Evolutionary conservation across 1,284 basidiomycete species (phyloP).

Genomic region (Ceratobasidium sp.): DNA sequence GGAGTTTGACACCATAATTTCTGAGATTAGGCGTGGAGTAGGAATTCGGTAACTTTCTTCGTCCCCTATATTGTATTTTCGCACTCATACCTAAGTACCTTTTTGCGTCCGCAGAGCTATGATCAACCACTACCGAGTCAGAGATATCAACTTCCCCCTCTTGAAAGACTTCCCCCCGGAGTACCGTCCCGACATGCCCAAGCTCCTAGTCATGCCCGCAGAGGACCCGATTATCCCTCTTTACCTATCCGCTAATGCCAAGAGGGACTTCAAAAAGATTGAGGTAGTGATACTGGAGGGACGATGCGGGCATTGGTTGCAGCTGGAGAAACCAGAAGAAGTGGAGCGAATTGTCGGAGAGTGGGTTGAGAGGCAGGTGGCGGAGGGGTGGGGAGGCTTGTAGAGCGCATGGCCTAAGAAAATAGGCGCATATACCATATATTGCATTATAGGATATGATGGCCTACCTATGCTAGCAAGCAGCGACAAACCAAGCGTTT

Average conservation of each 20-base stretch:
- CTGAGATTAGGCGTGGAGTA: conserved; percentile 27
- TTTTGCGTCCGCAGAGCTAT: conserved; percentile 26
- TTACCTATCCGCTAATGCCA: not conserved
- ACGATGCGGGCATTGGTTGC: conserved; percentile 35
- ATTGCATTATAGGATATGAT: too few species aligned
- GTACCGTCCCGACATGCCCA: conserved; percentile 40
- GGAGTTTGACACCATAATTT: conserved; percentile 29
- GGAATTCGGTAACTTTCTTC: conserved; percentile 8
- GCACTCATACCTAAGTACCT: not conserved
- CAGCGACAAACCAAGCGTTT: too few species aligned
- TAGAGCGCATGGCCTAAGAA: not conserved
- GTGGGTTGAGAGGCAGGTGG: conserved; percentile 32
- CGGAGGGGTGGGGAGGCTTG: conserved; percentile 13
- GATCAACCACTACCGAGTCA: conserved; percentile 37
- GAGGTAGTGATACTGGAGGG: conserved; percentile 37
- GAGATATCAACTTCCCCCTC: conserved; percentile 28
- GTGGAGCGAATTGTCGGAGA: conserved; percentile 39
- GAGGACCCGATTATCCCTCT: conserved; percentile 25
- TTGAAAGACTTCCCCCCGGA: conserved; percentile 34
- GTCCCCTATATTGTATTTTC: not conserved
- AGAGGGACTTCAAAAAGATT: conserved; percentile 14
- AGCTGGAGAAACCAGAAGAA: conserved; percentile 33
- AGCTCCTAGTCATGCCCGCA: conserved; percentile 30
- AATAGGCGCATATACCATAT: too few species aligned
- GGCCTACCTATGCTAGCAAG: too few species aligned